Base-by-base conservation (phyloP, 805 yeast genomes). In the Kluyveromyces nonfermentans region DNA sequence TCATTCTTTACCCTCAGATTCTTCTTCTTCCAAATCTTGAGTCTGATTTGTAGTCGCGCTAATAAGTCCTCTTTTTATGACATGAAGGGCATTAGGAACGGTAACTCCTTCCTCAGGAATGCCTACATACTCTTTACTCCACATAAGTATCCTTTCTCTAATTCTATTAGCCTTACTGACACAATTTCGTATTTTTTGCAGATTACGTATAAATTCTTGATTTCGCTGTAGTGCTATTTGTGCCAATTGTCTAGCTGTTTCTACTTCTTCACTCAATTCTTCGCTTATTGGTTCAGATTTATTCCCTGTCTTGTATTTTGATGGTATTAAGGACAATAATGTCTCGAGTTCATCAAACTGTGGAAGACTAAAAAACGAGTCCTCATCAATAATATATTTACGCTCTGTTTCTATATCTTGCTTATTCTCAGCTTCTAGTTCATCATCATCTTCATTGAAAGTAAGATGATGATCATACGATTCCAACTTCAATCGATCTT, bases 51-150 rank as follows among this genome's bases (percentile, higher is more conserved):
- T 61, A 1, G 65, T 60, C 7, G 62, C 64, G 49, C 64, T 63
- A 31, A 61, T 63, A 34, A 63, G 45, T 2, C 67, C 67, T 40
- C 68, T 52, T 34, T 63, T 63, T 1, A 63, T 67, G 2, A 56
- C 64, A 31, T 58, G 55, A 25, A 63, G 50, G 7, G 61, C 68
- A 35, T 51, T 57, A 32, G 66, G 68, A 34, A 69, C 62, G 5
- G 65, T 52, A 18, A 69, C 70, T 44, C 61, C 68, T 31, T 67
- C 74, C 47, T 74, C 77, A 35, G 70, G 74, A 43, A 75, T 75
- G 10, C 80, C 94, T 49, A 82, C 72, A 75, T 85, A 83, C 57
- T 89, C 96, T 54, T 75, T 75, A 44, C 93, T 85, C 97, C 97
- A 90, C 51, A 77, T 74, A 49, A 71, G 74, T 37, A 93, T 74